Evolutionary conservation across 1,139 yeast genomes (phyloP).

Genomic region (Pichia sp.): DNA sequence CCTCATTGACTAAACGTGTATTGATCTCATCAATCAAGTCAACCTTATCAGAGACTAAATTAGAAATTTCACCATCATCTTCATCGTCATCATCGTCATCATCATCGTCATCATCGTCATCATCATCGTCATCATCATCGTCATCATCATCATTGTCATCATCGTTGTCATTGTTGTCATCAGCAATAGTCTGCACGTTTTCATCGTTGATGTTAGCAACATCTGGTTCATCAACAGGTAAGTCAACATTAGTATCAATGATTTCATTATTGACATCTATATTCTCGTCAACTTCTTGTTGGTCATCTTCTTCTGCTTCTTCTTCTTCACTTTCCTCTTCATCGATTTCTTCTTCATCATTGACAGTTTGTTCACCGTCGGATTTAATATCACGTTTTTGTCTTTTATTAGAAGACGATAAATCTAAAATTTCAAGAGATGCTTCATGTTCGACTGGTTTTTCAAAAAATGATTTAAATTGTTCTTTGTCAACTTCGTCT

Average conservation of each 20-base stretch:
- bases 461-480: constrained; percentile 6
- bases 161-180: background rate
- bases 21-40: constrained; percentile 15
- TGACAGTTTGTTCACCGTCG: too few relatives aligned
- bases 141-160: background rate
- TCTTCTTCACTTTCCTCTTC: background rate
- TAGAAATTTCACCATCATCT: constrained; percentile 1
- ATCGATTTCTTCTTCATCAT: background rate
- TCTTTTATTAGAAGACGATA: constrained; percentile 1
- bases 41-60: constrained; percentile 13
- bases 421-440: background rate
- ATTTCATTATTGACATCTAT: too few relatives aligned
- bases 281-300: background rate
- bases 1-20: constrained; percentile 2
- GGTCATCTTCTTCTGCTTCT: background rate
- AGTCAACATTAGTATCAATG: too few relatives aligned
- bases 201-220: too few relatives aligned
- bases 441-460: background rate
- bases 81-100: background rate
- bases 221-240: too few relatives aligned
- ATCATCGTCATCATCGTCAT: background rate
- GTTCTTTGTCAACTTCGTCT: constrained; percentile 3
- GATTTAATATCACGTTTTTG: background rate
- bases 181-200: background rate
- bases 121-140: background rate